Percentiles rank a stretch among this genome's conserved stretches.
Evolutionary conservation across 129 eudicot species (phyloP).

Genomic region (Chrysanthemum lavandulifolium): DNA sequence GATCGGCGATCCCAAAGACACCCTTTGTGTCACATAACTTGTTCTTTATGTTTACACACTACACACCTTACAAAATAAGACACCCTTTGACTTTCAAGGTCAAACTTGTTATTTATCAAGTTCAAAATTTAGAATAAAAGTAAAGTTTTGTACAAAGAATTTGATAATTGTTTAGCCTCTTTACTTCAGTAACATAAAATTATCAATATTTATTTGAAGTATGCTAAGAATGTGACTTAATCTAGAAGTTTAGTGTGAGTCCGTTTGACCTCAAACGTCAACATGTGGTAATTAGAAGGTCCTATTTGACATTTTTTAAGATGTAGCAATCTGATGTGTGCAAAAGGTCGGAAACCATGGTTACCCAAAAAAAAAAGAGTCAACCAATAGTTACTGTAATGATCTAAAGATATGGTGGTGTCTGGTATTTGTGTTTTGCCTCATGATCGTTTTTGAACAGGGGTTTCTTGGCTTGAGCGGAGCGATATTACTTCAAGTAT

Average conservation of each 20-base stretch:
- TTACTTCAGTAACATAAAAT: too few relatives aligned
- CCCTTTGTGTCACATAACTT: too few relatives aligned
- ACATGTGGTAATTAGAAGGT: too few relatives aligned
- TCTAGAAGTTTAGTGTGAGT: neutral
- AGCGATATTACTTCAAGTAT: conserved; percentile 72
- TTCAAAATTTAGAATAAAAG: neutral
- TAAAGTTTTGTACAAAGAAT: neutral
- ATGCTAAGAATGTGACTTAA: neutral
- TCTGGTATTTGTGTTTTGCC: neutral
- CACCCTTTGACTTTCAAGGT: conserved; percentile 12
- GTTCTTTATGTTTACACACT: too few relatives aligned
- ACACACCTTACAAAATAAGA: neutral
- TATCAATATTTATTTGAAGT: neutral
- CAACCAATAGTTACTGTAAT: too few relatives aligned
- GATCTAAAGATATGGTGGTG: too few relatives aligned
- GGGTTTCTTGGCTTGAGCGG: conserved; percentile 89
- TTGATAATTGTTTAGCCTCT: neutral
- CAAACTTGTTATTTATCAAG: neutral
- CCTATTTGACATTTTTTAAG: too few relatives aligned
- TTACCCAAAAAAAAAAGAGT: too few relatives aligned
- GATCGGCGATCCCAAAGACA: too few relatives aligned
- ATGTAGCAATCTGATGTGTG: too few relatives aligned
- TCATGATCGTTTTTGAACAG: conserved; percentile 27
- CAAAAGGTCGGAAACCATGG: too few relatives aligned
- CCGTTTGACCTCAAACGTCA: conserved; percentile 3